Percentiles rank a stretch among this genome's conserved stretches.
These are phyloP conservation scores for Globisporangium iwayamae DNA, from an alignment of 352 stramenopile species.

Conservation along the genomic window DNA sequence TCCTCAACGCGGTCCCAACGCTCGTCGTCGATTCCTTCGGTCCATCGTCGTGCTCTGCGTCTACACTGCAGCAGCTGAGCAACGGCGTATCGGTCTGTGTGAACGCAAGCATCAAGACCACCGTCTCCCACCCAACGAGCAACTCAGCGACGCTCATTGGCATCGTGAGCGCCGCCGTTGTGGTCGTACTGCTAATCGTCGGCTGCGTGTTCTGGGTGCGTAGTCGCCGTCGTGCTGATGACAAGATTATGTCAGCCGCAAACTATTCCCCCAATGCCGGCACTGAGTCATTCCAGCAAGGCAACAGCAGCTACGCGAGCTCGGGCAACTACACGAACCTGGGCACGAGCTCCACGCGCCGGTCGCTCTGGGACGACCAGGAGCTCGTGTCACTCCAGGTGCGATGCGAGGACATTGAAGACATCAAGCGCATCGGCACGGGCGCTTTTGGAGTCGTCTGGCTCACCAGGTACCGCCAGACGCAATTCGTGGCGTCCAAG, in stretches of 20 bases:
- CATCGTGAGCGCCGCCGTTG: constrained; percentile 4
- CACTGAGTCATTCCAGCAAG: background rate
- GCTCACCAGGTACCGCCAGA: constrained; percentile 40
- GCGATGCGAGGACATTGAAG: constrained; percentile 42
- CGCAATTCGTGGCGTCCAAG: constrained; percentile 44
- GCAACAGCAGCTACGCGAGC: background rate
- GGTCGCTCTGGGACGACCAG: constrained; percentile 50
- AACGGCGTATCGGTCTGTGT: constrained; percentile 5
- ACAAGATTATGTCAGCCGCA: background rate
- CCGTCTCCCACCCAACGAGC: background rate
- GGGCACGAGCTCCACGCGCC: constrained; percentile 7
- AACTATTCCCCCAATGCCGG: constrained; percentile 4
- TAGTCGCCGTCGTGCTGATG: background rate
- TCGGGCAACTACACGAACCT: constrained; percentile 11
- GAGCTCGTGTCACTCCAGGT: constrained; percentile 49
- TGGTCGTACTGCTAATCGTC: background rate
- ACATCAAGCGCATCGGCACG: constrained; percentile 41
- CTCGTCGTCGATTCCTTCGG: constrained; percentile 14
- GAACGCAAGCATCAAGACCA: background rate
- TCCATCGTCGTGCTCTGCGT: background rate
- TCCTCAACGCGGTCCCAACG: constrained; percentile 9
- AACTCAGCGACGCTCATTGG: constrained; percentile 3
- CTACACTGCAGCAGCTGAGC: constrained; percentile 4
- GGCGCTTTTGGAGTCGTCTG: constrained; percentile 48
- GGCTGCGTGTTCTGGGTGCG: constrained; percentile 11